Conservation (phyloP, 306 rosid species). For the Inga oerstediana region DNA sequence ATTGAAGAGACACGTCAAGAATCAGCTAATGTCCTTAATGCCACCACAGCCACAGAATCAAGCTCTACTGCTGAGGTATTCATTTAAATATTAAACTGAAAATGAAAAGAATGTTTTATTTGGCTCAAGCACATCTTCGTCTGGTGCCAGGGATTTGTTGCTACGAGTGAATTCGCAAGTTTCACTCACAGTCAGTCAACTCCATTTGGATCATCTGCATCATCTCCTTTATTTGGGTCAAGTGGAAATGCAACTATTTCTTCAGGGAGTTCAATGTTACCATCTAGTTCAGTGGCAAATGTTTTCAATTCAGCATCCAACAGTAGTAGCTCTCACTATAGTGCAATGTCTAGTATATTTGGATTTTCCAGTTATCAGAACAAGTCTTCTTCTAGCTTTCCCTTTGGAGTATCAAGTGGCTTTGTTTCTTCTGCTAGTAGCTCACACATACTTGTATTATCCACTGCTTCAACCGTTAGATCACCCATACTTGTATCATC, state of each 20-base stretch:
- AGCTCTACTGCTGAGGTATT: not conserved
- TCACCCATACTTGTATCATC: not conserved
- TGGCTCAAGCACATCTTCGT: constrained; percentile 33
- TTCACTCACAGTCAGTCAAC: constrained; percentile 52
- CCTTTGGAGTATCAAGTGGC: too few species aligned
- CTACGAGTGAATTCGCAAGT: constrained; percentile 47
- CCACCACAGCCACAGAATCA: not conserved
- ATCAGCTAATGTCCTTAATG: not conserved
- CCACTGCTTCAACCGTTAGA: not conserved
- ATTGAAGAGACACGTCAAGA: not conserved
- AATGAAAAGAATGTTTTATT: not conserved
- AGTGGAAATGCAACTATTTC: constrained; percentile 48
- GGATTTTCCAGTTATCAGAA: too few species aligned
- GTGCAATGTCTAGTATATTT: too few species aligned
- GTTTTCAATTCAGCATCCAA: constrained; percentile 36
- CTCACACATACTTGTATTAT: too few species aligned
- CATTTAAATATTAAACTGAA: not conserved
- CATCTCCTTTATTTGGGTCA: constrained; percentile 51
- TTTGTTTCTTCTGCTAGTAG: too few species aligned
- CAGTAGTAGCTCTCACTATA: too few species aligned
- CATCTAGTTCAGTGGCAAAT: constrained; percentile 47
- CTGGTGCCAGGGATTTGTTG: constrained; percentile 11
- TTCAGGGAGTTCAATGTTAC: constrained; percentile 55
- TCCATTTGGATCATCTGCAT: constrained; percentile 56
- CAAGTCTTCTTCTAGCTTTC: too few species aligned